A percentile compares a stretch with the other conserved stretches of the same genome.
phyloP scores from a whole-genome alignment of 2,329 filamentous ascomycete genomes.

The Colletotrichum sp. region DNA sequence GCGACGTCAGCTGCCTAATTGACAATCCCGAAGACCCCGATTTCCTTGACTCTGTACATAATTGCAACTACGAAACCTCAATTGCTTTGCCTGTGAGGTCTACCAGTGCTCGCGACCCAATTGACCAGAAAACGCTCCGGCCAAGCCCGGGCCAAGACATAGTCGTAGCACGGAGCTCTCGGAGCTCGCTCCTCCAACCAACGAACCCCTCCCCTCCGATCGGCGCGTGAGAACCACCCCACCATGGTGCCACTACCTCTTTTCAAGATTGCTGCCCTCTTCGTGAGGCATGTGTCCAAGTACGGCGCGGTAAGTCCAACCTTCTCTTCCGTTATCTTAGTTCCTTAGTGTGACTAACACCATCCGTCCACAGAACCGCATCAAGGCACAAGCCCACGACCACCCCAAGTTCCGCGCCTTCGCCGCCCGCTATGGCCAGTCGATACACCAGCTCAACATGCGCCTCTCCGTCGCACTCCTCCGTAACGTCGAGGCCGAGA shows the following conservation, averaged over 20 bases:
- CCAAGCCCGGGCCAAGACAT: conserved; percentile 11
- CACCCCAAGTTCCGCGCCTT: conserved; percentile 65
- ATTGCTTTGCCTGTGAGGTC: not conserved
- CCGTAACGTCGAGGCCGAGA: conserved; percentile 62
- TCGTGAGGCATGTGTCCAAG: conserved; percentile 70
- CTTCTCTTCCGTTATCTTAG: not conserved
- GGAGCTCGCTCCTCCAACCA: conserved; percentile 15
- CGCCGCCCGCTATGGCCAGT: conserved; percentile 66
- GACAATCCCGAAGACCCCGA: not conserved
- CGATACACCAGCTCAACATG: conserved; percentile 73
- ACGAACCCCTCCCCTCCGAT: not conserved
- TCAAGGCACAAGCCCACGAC: conserved; percentile 70
- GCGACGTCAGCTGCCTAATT: not conserved
- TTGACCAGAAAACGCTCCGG: not conserved
- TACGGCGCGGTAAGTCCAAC: conserved; percentile 67
- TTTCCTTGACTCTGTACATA: not conserved
- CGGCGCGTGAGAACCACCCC: conserved; percentile 4
- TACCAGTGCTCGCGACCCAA: not conserved
- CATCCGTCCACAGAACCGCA: conserved; percentile 58
- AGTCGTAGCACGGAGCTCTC: conserved; percentile 8
- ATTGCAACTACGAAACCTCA: not conserved
- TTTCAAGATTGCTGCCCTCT: conserved; percentile 70
- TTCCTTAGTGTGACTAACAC: not conserved
- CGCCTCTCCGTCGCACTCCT: conserved; percentile 64
- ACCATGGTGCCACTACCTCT: conserved; percentile 69